Base-by-base conservation (phyloP, 164 flowering plant genomes). In the Berberis thunbergii region DNA sequence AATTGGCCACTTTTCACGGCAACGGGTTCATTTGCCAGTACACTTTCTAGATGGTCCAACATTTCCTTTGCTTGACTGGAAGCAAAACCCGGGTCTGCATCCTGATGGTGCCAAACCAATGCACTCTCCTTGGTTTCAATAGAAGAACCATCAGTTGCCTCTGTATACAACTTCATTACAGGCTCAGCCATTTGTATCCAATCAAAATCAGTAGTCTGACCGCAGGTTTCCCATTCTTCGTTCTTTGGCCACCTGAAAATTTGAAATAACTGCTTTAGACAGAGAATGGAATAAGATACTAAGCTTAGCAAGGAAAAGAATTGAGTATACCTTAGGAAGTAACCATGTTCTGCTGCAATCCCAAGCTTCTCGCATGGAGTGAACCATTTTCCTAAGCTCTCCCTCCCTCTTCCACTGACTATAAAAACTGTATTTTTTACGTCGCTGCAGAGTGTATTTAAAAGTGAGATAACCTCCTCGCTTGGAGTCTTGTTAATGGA, bases 311-410 rank as follows among this genome's bases (percentile, higher is more conserved):
- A 54, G 48, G 6, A 5, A 61, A 56, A 58, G 4, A 50, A 26
- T 2, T 46, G 26, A 13, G 43, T 61, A 49, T 62, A 83, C 95
- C 91, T 83, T 70, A 86, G 42, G 67, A 80, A 86, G 73, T 79
- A 88, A 40, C 95, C 95, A 73, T 88, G 95, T 57, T 88, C 95
- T 8, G 95, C 87, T 26, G 95, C 89, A 63, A 88, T 79, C 65
- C 95, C 95, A 58, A 88, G 84, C 67, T 80, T 84, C 65, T 77
- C 71, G 60, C 95, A 88, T 6, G 87, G 84, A 73, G 91, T 71
- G 74, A 88, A 82, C 95, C 95, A 88, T 54, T 74, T 79, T 43
- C 88, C 77, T 64, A 88, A 72, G 72, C 79, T 80, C 1, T 81
- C 85, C 67, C 78, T 79, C 44, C 89, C 91, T 72, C 91, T 79